Evolutionary conservation across 768 basidiomycete genomes (phyloP).

Genomic region (Suillus tomentosus): DNA sequence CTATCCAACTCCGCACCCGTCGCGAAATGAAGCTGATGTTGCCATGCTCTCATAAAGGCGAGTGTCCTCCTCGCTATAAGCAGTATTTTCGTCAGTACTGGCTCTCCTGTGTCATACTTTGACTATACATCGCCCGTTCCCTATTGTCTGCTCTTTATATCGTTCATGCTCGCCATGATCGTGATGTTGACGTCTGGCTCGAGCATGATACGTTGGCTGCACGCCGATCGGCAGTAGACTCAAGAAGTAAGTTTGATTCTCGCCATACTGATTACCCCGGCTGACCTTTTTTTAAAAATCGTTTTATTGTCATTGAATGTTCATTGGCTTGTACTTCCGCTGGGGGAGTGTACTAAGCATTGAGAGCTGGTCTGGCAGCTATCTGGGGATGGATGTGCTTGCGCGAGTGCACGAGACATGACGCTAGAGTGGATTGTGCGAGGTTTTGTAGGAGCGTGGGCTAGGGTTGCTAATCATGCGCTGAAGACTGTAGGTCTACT

Average conservation of each 20-base stretch:
- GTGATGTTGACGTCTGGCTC: neutral
- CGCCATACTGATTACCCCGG: rapidly evolving
- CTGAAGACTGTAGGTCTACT: too few relatives aligned
- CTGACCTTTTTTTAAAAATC: too few relatives aligned
- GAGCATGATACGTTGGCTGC: neutral
- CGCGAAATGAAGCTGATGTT: neutral
- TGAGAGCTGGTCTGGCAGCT: too few relatives aligned
- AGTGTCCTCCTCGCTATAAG: neutral
- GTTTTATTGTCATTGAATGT: too few relatives aligned
- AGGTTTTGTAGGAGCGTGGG: too few relatives aligned
- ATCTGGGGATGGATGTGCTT: too few relatives aligned
- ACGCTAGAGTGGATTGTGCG: too few relatives aligned
- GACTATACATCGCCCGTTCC: neutral
- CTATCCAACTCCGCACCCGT: neutral
- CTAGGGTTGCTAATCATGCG: too few relatives aligned
- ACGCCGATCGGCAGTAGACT: neutral
- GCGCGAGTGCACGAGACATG: too few relatives aligned
- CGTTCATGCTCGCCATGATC: neutral
- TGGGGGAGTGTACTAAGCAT: too few relatives aligned
- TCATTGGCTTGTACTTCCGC: too few relatives aligned
- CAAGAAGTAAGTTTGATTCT: neutral
- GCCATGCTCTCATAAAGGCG: neutral
- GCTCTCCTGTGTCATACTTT: neutral
- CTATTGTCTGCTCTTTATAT: neutral
- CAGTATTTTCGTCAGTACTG: neutral